Evolutionary conservation across 2,329 filamentous ascomycete genomes (phyloP), one percentile per base, ranked within the genome.

Genomic region (Aspergillus versicolor): DNA sequence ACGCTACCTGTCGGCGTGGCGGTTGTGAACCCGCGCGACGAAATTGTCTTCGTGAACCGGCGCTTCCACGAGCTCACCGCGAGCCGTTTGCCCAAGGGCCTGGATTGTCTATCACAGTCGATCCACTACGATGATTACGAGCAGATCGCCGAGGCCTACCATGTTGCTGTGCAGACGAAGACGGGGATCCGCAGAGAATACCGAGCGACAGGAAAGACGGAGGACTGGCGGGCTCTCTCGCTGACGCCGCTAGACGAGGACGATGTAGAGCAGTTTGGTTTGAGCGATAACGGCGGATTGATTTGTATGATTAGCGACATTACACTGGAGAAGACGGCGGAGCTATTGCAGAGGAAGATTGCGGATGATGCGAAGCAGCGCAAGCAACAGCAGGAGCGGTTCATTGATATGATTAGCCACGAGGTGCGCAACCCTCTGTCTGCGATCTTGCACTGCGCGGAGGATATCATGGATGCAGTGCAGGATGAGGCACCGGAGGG

Each of bases 251-350:
- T 70, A 24, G 45, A 17, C 5, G 27, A 55, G 3, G 44, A 54
- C 1, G 58, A 67, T 22, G 37, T 58, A 4, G 44, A 54, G 12
- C 50, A 57, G 1, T 62, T 67, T 32, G 24, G 51, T 0, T 22
- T 64, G 3, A 12, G 40, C 5, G 44, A 41, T 1, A 45, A 45
- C 2, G 60, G 61, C 0, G 62, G 67, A 0, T 63, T 61, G 8
- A 58, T 68, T n/a, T 67, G 65, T 52, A 68, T 70, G 5, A 88
- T 95, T 51, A 93, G 90, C 0, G 90, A 95, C 67, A 95, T 96
- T 62, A 91, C 88, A 17, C 84, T 89, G 53, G 90, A 94, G 70
- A 96, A 95, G 71, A 88, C 88, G 80, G 90, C 91, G 1, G 91
- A 95, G 72, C 86, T 88, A 46, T 85, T 91, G 34, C 90, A 95